Conservation (phyloP, 2,329 filamentous ascomycete species). For the Thermomyces lanuginosus region DNA sequence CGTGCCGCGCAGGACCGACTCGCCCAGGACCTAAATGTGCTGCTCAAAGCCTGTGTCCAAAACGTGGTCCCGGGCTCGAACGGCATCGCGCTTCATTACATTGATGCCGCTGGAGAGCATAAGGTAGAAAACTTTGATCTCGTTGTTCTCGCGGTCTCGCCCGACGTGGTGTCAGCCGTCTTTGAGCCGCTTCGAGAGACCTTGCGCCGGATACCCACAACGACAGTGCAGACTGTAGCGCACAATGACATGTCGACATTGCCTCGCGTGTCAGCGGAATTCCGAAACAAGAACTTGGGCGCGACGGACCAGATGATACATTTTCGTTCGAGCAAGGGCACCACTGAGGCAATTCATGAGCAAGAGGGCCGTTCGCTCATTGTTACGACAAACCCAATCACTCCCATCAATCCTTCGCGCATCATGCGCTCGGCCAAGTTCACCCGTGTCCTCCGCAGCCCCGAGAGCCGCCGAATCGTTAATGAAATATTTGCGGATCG, state of each 20-base stretch:
- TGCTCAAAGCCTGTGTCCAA: slow-evolving; percentile 6
- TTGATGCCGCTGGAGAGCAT: slow-evolving; percentile 7
- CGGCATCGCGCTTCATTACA: slow-evolving; percentile 5
- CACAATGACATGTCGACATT: slow-evolving; percentile 19
- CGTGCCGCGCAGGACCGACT: slow-evolving; percentile 8
- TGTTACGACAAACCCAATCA: slow-evolving; percentile 37
- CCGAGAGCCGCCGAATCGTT: slow-evolving; percentile 32
- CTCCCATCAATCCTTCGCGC: slow-evolving; percentile 21
- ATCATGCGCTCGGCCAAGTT: slow-evolving; percentile 34
- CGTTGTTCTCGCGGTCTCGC: slow-evolving; percentile 40
- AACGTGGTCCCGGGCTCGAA: slow-evolving; percentile 3
- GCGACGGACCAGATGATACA: slow-evolving; percentile 8
- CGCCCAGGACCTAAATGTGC: slow-evolving; percentile 6
- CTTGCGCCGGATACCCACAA: slow-evolving; percentile 33
- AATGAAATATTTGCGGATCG: slow-evolving; percentile 33
- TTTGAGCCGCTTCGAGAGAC: slow-evolving; percentile 28
- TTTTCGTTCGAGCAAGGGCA: slow-evolving; percentile 15
- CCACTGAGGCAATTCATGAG: slow-evolving; percentile 38
- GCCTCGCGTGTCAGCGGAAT: slow-evolving; percentile 4
- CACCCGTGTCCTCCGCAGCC: slow-evolving; percentile 37
- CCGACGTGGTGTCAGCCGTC: slow-evolving; percentile 35
- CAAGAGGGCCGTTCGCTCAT: slow-evolving; percentile 33
- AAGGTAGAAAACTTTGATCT: slow-evolving; percentile 31
- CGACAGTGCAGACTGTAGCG: slow-evolving; percentile 34
- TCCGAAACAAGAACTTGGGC: neutral